Evolutionary conservation across 306 rosid genomes (phyloP).

Genomic region (Prunus salicina): DNA sequence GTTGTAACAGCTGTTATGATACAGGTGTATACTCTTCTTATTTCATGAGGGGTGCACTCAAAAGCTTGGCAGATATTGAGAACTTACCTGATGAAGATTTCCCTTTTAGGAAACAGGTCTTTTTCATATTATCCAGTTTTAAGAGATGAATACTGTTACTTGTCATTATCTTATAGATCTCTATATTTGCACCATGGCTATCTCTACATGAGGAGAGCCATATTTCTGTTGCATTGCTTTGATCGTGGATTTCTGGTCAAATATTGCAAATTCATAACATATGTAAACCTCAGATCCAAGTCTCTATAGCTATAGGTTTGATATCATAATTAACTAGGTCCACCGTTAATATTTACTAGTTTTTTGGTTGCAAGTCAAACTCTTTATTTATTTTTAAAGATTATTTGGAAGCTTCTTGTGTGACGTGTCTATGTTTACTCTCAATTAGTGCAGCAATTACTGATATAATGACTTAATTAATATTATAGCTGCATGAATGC

Average conservation of each 20-base stretch:
- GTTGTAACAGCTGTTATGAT: slow-evolving; percentile 8
- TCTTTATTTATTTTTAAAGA: background rate
- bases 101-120: slow-evolving; percentile 80
- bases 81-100: slow-evolving; percentile 78
- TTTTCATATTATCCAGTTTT: background rate
- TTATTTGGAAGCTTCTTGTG: background rate
- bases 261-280: background rate
- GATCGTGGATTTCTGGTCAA: background rate
- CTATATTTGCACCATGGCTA: background rate
- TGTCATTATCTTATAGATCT: background rate
- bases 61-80: slow-evolving; percentile 68
- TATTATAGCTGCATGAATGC: slow-evolving; percentile 78
- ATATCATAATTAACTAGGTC: background rate
- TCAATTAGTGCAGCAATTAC: background rate
- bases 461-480: background rate
- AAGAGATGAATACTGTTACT: background rate
- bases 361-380: background rate
- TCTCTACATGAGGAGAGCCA: background rate
- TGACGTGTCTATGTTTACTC: background rate
- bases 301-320: background rate
- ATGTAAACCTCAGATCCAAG: background rate
- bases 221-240: background rate
- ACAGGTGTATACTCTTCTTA: slow-evolving; percentile 61
- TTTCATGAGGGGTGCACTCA: slow-evolving; percentile 60
- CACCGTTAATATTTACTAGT: too few relatives aligned